Base-by-base conservation (phyloP, 2,329 filamentous ascomycete genomes). In the Cytospora piceae region DNA sequence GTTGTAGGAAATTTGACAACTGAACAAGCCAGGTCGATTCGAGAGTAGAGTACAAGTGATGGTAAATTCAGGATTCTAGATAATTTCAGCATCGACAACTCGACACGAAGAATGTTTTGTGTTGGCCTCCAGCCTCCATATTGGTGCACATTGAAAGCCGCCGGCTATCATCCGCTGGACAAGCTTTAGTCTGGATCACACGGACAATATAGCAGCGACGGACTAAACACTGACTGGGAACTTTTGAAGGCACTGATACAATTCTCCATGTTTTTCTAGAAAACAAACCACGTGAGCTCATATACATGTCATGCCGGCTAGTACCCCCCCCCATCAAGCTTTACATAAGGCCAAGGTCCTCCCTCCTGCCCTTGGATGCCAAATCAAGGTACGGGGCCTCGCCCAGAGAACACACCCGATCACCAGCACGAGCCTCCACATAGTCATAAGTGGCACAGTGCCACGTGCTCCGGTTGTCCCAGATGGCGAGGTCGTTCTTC, bases 381-480 rank as follows among this genome's bases (percentile, higher is more conserved):
- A 71, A 62, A 58, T 81, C 79, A 27, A 81, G 72, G 65, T 80
- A 81, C 0, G 80, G 80, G 11, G 76, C 77, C 71, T 81, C 80
- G 17, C 80, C 80, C 49, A 81, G 66, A 32, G 77, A 79, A 46
- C 74, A 77, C 0, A 80, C 79, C 0, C 80, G 73, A 63, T 81
- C 77, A 4, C 80, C 80, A n/a, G 75, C 74, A 4, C 80, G 72
- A 1, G 77, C 77, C 8, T 77, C 78, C 4, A 70, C 78, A 15
- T 89, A 90, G 69, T 90, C 88, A 68, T 85, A 88, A 0, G 86
- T 90, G 0, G 86, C 87, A 46, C 82, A 80, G 67, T 83, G 80
- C 69, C 77, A 80, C 14, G 77, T 82, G 34, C 76, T 81, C 59
- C 81, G 75, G 71, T 90, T 90, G 72, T 91, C 88, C 88, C 88